Conservation (phyloP, 2,329 filamentous ascomycete genomes). For the Monosporascus sp. region DNA sequence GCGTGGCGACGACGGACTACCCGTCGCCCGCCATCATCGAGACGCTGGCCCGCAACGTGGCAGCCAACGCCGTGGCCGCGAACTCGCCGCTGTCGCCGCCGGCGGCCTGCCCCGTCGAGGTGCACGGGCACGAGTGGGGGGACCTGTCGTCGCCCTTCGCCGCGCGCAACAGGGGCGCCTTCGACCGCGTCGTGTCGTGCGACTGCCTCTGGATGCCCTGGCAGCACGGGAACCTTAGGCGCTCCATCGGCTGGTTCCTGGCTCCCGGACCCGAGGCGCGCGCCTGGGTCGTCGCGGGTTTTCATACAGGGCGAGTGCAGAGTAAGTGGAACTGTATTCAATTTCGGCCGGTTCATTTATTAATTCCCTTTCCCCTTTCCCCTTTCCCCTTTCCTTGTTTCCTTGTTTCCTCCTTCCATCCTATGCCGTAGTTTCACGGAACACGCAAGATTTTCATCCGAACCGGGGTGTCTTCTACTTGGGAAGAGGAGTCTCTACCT, state of each 20-base stretch:
- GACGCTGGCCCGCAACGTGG: conserved; percentile 55
- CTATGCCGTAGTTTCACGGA: no score
- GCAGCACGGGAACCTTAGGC: conserved; percentile 63
- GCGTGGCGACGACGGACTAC: conserved; percentile 63
- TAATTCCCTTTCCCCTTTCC: no score
- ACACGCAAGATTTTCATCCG: no score
- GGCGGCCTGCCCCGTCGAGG: conserved; percentile 27
- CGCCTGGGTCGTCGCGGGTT: conserved; percentile 64
- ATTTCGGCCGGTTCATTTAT: no score
- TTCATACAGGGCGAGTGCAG: conserved; percentile 52
- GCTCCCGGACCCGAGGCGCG: conserved; percentile 34
- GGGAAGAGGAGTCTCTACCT: no score
- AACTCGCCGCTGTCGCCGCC: conserved; percentile 26
- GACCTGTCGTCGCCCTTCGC: conserved; percentile 35
- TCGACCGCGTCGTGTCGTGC: conserved; percentile 61
- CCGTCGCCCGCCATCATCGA: conserved; percentile 55
- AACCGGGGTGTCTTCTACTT: no score
- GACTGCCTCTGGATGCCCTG: conserved; percentile 74
- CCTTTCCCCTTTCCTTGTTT: no score
- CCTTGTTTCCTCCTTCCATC: no score
- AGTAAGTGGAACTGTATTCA: no score
- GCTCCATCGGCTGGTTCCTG: conserved; percentile 61
- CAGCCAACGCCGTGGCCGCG: conserved; percentile 39
- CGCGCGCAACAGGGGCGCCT: conserved; percentile 31
- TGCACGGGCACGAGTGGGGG: conserved; percentile 64